Evolutionary conservation across 1,284 basidiomycete species (phyloP), one percentile per base, ranked within the genome.

Genomic region (Ceratobasidium sp.): DNA sequence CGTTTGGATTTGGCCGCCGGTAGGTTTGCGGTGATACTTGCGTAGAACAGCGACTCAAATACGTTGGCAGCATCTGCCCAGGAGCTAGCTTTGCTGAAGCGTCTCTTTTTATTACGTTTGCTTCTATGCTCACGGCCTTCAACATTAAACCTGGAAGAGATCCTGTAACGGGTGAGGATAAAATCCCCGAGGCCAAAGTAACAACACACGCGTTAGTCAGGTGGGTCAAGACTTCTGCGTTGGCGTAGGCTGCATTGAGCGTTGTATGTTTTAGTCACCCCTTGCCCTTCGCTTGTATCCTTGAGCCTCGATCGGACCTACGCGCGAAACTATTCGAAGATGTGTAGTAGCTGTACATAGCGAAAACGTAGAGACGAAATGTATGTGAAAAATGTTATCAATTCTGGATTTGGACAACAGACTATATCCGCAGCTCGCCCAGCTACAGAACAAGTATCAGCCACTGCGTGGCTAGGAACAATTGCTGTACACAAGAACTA

Each of bases 31-130:
- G 8, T 53, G 8, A 26, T 3, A 14, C 5, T 39, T n/a, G n/a
- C n/a, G n/a, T n/a, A n/a, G n/a, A n/a, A n/a, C n/a, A n/a, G n/a
- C n/a, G n/a, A n/a, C n/a, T n/a, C n/a, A 39, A 5, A 5, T 28
- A 32, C 28, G 21, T 26, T 23, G 26, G 36, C 16, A 55, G 71
- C 26, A 30, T 53, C 18, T 72, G 71, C 41, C 71, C 55, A 2
- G 71, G 71, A n/a, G 53, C 34, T 14, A n/a, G 41, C n/a, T 72
- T 69, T 48, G 67, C 53, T 5, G 53, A 71, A 16, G 50, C 53
- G 6, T 48, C 61, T 18, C 67, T n/a, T 58, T n/a, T n/a, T n/a
- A n/a, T n/a, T n/a, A n/a, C n/a, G n/a, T n/a, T n/a, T n/a, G n/a
- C n/a, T n/a, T n/a, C 67, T n/a, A 3, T 71, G 28, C 55, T 71